Evolutionary conservation across 148 eudicot genomes (phyloP).

Genomic region (Chenopodium formosanum): DNA sequence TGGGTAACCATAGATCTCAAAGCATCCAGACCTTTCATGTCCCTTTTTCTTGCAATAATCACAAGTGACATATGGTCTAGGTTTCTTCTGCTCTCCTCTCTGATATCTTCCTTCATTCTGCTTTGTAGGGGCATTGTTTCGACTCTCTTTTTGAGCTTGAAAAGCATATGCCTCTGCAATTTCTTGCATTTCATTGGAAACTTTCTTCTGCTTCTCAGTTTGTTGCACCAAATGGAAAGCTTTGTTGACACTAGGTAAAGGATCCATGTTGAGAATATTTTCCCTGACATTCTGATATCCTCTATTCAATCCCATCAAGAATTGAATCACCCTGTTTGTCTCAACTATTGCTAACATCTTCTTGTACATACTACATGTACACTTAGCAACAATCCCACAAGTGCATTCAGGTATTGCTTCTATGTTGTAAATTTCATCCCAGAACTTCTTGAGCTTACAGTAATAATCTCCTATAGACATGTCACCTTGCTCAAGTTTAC

Average conservation of each 20-base stretch:
- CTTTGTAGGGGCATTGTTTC: too few species aligned
- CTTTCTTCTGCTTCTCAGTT: background rate
- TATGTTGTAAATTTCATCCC: background rate
- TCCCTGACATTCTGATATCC: background rate
- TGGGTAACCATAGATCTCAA: too few species aligned
- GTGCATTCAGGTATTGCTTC: background rate
- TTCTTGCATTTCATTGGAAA: background rate
- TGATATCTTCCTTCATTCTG: too few species aligned
- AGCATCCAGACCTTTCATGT: too few species aligned
- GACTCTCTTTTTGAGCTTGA: fast-evolving
- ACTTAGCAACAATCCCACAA: background rate
- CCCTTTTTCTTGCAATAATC: too few species aligned
- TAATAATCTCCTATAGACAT: background rate
- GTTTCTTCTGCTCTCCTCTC: too few species aligned
- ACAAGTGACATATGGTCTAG: too few species aligned
- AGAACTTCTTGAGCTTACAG: background rate
- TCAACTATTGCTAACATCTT: background rate
- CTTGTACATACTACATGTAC: background rate
- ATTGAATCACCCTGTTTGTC: background rate
- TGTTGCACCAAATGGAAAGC: background rate
- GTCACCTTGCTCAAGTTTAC: background rate
- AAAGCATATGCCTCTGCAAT: background rate
- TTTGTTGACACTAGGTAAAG: background rate
- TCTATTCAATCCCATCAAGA: background rate
- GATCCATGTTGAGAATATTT: background rate